Conservation (phyloP, 768 basidiomycete species). For the Boletus rubescentipes region DNA sequence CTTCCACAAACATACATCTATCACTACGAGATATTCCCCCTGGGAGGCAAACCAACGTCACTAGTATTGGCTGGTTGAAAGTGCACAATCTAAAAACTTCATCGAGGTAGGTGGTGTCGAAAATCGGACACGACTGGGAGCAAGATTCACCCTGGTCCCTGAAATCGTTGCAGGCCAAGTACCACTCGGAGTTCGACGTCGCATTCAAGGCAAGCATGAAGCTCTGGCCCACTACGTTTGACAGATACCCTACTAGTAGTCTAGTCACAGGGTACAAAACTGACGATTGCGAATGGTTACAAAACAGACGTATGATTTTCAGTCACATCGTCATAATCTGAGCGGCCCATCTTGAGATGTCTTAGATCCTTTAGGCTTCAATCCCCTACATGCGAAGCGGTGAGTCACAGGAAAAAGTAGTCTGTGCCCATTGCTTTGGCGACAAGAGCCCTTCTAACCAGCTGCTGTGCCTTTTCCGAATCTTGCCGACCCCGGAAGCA, state of each 20-base stretch:
- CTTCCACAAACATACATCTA: neutral
- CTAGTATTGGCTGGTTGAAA: neutral
- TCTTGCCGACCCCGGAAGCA: slow-evolving; percentile 12
- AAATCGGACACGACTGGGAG: too few relatives aligned
- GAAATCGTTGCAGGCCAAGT: neutral
- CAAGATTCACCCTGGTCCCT: neutral
- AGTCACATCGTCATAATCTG: neutral
- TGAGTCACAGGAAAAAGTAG: neutral
- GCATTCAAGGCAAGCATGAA: neutral
- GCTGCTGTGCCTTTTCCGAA: slow-evolving; percentile 13
- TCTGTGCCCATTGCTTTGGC: neutral
- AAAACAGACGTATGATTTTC: neutral
- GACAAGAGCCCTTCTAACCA: neutral
- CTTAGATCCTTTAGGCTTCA: too few relatives aligned
- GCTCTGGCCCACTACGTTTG: neutral
- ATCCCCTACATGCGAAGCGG: neutral
- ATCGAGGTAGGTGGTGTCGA: neutral
- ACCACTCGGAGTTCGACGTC: neutral
- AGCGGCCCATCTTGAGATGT: neutral
- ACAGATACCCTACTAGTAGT: too few relatives aligned
- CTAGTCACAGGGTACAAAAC: too few relatives aligned
- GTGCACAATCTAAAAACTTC: too few relatives aligned
- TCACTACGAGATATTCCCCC: neutral
- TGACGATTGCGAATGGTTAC: neutral
- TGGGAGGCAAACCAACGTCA: neutral